Evolutionary conservation across 1,284 basidiomycete species (phyloP).

Genomic region (Coniferiporia sulphurascens): DNA sequence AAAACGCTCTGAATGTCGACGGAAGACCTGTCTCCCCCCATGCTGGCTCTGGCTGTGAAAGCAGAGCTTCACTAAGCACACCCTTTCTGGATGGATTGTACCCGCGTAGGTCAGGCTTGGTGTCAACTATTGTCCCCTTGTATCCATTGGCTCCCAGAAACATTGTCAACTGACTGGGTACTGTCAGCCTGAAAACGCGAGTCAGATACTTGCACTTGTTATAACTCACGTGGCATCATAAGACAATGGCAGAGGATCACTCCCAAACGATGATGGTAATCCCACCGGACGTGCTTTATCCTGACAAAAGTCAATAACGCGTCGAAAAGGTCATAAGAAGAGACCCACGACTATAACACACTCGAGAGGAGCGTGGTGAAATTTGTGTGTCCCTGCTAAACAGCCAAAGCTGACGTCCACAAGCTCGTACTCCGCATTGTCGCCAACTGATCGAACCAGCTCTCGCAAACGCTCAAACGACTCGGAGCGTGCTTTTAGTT

Average conservation of each 20-base stretch:
- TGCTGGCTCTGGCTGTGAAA: not conserved
- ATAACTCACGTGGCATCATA: conserved; percentile 19
- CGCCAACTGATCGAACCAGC: conserved; percentile 1
- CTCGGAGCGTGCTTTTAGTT: not conserved
- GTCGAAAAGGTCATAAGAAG: not conserved
- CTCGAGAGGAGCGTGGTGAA: conserved; percentile 3
- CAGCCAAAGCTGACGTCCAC: conserved; percentile 3
- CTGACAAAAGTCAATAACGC: not conserved
- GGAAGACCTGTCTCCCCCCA: conserved; percentile 3
- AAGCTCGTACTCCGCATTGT: conserved; percentile 2
- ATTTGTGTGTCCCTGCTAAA: not conserved
- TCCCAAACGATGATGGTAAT: conserved; percentile 14
- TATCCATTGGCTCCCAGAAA: conserved; percentile 11
- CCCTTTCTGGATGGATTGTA: not conserved
- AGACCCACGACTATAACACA: conserved; percentile 13
- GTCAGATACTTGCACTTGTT: not conserved
- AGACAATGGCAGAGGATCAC: conserved; percentile 10
- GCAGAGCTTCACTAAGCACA: not conserved
- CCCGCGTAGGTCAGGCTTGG: conserved; percentile 4
- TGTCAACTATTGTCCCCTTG: conserved; percentile 14
- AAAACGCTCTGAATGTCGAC: not conserved
- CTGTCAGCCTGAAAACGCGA: not conserved
- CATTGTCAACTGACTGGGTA: conserved; percentile 12
- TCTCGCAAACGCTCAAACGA: conserved; percentile 3
- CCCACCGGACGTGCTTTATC: conserved; percentile 15